Base-by-base conservation (phyloP, 192 early-diverging fungal genomes). In the Linnemannia hyalina region DNA sequence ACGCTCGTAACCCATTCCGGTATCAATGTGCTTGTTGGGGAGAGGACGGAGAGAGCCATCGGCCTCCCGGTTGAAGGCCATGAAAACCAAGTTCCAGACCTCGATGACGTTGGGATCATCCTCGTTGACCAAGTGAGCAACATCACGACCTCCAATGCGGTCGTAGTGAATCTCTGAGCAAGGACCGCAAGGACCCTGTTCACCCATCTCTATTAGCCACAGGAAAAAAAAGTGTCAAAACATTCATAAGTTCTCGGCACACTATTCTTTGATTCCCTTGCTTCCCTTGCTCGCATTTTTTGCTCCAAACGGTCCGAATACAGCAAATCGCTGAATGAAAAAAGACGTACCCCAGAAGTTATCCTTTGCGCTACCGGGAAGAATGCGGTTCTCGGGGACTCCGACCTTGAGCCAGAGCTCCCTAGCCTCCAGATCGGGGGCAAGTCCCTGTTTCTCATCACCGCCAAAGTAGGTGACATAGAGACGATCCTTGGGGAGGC, bases 31-130 rank as follows among this genome's bases (percentile, higher is more conserved):
- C 91, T 98, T 97, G 90, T 94, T 97, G 46, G 98, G 98, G 52
- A 99, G 92, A 38, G 94, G 91, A 75, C 95, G 95, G 44, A 99
- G 92, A 18, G 89, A 92, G 44, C 97, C 93, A 88, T 97, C 97
- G 16, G 94, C 85, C 85, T 99, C 98, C 80, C 98, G 97, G 93
- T 99, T 98, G 93, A 96, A 99, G 88, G 99, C 95, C 93, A 99
- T 99, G 76, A 99, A 99, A 80, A 99, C 98, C 23, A 99, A 88
- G 89, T 99, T 99, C 98, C 98, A 99, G 88, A 99, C 98, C 90
- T 99, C 98, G 52, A 99, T 89, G 18, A 99, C 97, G 80, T 97
- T 95, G 47, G 98, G 98, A 91, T 99, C 97, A 88, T 99, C 98
- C 93, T 95, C 88, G 89, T 99, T 99, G 73, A 99, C 98, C 60